Evolutionary conservation across 306 rosid genomes (phyloP), one percentile per base, ranked within the genome.

Genomic region (Lathyrus aphaca): DNA sequence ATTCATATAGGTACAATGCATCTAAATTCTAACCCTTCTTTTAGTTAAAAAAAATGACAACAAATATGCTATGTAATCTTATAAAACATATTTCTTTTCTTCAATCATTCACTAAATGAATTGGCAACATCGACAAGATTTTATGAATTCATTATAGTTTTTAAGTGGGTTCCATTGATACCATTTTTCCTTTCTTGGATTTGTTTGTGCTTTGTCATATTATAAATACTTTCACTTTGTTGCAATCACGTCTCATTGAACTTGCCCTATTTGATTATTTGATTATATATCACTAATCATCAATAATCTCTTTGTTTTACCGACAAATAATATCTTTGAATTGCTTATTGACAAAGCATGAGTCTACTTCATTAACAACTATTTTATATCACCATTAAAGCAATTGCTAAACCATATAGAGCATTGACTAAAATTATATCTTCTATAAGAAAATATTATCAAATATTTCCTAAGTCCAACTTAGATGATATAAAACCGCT

Each of bases 111-210:
- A 76, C 75, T 78, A 54, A 75, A 85, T 82, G 96, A 88, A 82
- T 87, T 80, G 96, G 89, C 97, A 87, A 80, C 90, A 82, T 94
- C 92, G 90, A 81, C 70, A 19, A 76, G 90, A 94, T 90, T 78
- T 86, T 45, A 53, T 81, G 69, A 62, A 69, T 75, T 73, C 76
- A 80, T 71, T 77, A 6, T 35, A 75, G 25, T 65, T 17, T 53
- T 66, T 49, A 50, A 55, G 88, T 84, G 91, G 88, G 84, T 71
- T 76, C 86, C 81, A 71, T 69, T 17, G 39, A 32, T 65, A 50
- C 80, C 53, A 67, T 75, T 75, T 80, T 72, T 12, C 60, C 63
- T 17, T 30, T 75, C 40, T 56, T 77, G 81, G 78, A 83, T 83
- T 78, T 66, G 57, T 75, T 69, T 70, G 62, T 71, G 72, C 35